Evolutionary conservation across 108 stramenopile species (phyloP), one percentile per base, ranked within the genome.

Genomic region (Parmales sp.): DNA sequence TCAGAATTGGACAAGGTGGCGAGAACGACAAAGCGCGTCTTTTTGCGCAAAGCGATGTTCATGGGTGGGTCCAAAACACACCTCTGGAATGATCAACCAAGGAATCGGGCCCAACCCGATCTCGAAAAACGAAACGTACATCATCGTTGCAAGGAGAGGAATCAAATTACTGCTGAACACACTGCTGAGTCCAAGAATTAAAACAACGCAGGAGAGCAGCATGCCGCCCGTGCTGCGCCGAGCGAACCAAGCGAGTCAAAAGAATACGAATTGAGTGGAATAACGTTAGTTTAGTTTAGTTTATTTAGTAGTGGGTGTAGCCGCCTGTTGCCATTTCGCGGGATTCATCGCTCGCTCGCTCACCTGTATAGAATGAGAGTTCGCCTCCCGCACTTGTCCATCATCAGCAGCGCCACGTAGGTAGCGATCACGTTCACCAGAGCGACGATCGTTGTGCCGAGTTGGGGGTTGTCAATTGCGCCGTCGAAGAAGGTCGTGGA

Each of bases 61-160:
- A n/a, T n/a, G n/a, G n/a, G n/a, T n/a, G n/a, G n/a, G n/a, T n/a
- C n/a, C n/a, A n/a, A n/a, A n/a, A n/a, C n/a, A n/a, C 84, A 86
- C 81, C 72, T 90, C 90, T 1, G 89, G 89, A 4, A 95, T 91
- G 72, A 98, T 94, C 45, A 93, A 76, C 86, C 88, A 93, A 66
- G 98, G 95, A 48, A 98, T 96, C 13, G 95, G 95, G 13, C 98
- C 98, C 2, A 97, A 69, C 8, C 98, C 98, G 71, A 98, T 88
- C 75, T 95, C 98, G 65, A 95, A 98, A 72, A 92, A 95, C 16
- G 69, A 67, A 0, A 98, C 95, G 70, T 88, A 97, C 1, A 72
- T 51, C 51, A 86, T 85, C 9, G 96, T 90, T 4, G 87, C 90
- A 49, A 83, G 76, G 67, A 98, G 72, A 25, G 90, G 82, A 0